Evolutionary conservation across 2,329 filamentous ascomycete genomes (phyloP).

Genomic region (Neopestalotiopsis clavispora): DNA sequence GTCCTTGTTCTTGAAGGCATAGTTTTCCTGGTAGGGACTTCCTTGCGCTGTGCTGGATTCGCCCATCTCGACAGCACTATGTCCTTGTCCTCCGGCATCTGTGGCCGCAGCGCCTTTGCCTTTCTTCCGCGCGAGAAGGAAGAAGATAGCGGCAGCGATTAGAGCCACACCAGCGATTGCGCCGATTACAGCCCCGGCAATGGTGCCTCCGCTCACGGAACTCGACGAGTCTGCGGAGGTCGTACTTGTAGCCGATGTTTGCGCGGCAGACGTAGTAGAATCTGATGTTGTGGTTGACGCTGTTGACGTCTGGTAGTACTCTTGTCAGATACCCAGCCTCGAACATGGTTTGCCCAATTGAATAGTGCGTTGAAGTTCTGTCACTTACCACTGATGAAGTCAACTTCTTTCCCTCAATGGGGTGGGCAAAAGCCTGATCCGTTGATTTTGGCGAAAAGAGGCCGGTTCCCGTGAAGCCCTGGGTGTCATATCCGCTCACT

Average conservation of each 20-base stretch:
- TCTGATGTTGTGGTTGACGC: neutral
- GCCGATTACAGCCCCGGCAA: constrained; percentile 27
- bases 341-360: neutral
- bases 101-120: neutral
- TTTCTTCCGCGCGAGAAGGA: constrained; percentile 20
- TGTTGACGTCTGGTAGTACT: neutral
- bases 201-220: constrained; percentile 22
- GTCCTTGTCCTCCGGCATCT: neutral
- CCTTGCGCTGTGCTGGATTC: neutral
- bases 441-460: constrained; percentile 16
- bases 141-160: constrained; percentile 13
- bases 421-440: constrained; percentile 26
- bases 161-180: constrained; percentile 18
- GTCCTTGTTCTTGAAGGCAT: neutral
- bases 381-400: neutral
- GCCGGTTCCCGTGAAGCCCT: constrained; percentile 16
- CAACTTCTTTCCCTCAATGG: constrained; percentile 26
- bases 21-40: neutral
- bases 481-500: constrained; percentile 21
- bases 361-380: neutral
- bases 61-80: neutral
- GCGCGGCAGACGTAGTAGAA: neutral
- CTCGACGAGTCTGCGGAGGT: neutral
- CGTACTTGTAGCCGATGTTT: neutral
- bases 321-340: neutral